These are phyloP conservation scores for Mucor velutinosus DNA, from an alignment of 371 early-diverging fungal species.

Conservation along the genomic window DNA sequence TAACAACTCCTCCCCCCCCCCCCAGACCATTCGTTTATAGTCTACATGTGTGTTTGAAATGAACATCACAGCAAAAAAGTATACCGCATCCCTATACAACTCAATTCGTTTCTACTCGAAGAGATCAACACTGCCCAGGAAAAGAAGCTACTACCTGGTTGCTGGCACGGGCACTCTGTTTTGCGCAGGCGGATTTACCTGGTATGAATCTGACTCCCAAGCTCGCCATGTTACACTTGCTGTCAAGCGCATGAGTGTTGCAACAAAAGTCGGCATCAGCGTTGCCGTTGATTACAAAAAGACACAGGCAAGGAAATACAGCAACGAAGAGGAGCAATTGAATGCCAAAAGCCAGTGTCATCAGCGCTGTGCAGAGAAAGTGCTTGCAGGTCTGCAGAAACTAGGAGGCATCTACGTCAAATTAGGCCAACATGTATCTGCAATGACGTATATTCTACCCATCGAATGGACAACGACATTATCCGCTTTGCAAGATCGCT, in stretches of 20 bases:
- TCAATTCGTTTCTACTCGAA: neutral
- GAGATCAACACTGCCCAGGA: neutral
- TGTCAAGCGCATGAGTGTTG: conserved; percentile 42
- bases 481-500: conserved; percentile 82
- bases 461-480: conserved; percentile 87
- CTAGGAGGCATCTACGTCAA: conserved; percentile 94
- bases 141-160: neutral
- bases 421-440: conserved; percentile 88
- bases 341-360: conserved; percentile 43
- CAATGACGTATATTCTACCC: conserved; percentile 87
- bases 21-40: neutral
- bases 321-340: conserved; percentile 42
- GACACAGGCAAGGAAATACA: conserved; percentile 43
- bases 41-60: neutral
- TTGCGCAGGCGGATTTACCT: conserved; percentile 15
- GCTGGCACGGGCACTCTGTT: neutral
- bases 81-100: neutral
- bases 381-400: conserved; percentile 57
- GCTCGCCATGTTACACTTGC: conserved; percentile 45
- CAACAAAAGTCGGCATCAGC: conserved; percentile 42
- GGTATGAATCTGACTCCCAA: conserved; percentile 26
- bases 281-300: conserved; percentile 66
- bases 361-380: conserved; percentile 57
- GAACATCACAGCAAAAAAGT: neutral
- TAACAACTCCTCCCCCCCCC: neutral